A percentile compares a stretch with the other conserved stretches of the same genome.
These are phyloP conservation scores for Flueggea neowawraea DNA, from an alignment of 441 rosid species.

Conservation along the genomic window DNA sequence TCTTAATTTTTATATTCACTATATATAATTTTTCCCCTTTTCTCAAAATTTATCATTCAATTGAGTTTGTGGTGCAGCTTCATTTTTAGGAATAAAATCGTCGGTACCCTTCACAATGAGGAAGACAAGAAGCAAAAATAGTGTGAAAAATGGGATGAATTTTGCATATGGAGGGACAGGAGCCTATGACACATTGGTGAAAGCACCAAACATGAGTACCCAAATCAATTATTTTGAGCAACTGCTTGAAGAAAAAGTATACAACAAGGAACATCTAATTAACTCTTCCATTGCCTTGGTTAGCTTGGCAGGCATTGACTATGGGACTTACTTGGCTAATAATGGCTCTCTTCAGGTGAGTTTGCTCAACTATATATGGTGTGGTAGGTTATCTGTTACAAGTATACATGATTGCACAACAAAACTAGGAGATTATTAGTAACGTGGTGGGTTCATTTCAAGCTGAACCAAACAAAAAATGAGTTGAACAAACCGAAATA, in stretches of 20 bases:
- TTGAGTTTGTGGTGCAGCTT: constrained; percentile 25
- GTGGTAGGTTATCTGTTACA: too few species aligned
- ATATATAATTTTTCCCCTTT: background rate
- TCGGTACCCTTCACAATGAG: constrained; percentile 28
- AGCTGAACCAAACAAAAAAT: too few species aligned
- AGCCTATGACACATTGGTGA: constrained; percentile 38
- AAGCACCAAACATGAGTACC: constrained; percentile 41
- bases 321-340: constrained; percentile 22
- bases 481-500: too few species aligned
- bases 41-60: too few species aligned
- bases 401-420: too few species aligned
- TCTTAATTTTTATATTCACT: too few species aligned
- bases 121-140: background rate
- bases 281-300: constrained; percentile 39
- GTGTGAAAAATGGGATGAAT: constrained; percentile 35
- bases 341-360: constrained; percentile 27
- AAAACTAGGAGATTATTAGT: too few species aligned
- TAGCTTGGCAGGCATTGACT: constrained; percentile 54
- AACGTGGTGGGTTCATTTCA: too few species aligned
- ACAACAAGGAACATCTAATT: constrained; percentile 27
- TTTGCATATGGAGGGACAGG: constrained; percentile 65
- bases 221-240: constrained; percentile 40
- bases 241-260: constrained; percentile 24
- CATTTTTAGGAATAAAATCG: constrained; percentile 29
- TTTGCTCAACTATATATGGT: background rate